phyloP scores from a whole-genome alignment of 306 rosid genomes.

The Citrullus colocynthis region DNA sequence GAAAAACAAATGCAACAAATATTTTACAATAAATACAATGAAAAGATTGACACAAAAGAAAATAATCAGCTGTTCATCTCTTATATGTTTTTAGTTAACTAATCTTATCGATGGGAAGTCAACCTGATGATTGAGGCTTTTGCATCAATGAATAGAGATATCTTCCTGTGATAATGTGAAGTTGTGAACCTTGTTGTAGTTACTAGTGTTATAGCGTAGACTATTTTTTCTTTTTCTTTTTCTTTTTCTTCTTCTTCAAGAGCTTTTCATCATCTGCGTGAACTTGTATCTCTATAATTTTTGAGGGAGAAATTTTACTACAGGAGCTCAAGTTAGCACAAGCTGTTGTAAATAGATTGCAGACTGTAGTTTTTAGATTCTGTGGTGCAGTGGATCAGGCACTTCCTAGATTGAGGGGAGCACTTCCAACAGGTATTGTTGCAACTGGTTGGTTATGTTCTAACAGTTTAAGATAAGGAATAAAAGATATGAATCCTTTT shows the following conservation, averaged over 20 bases:
- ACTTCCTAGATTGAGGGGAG: constrained; percentile 92
- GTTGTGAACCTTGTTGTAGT: not conserved
- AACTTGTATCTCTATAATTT: not conserved
- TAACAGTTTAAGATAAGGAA: not conserved
- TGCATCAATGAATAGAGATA: not conserved
- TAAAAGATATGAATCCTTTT: not conserved
- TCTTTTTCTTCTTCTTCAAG: not conserved
- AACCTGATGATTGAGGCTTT: not conserved
- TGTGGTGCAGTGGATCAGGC: constrained; percentile 81
- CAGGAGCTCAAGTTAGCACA: constrained; percentile 80
- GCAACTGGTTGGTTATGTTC: constrained; percentile 10
- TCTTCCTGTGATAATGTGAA: too few relatives aligned
- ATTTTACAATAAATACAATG: too few relatives aligned
- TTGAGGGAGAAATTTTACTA: constrained; percentile 3
- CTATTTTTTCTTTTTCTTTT: not conserved
- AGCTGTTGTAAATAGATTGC: constrained; percentile 85
- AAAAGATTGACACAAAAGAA: too few relatives aligned
- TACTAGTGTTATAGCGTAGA: not conserved
- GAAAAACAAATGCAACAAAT: too few relatives aligned
- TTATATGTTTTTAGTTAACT: too few relatives aligned
- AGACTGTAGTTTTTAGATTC: constrained; percentile 78
- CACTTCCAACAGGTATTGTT: constrained; percentile 57
- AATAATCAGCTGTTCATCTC: too few relatives aligned
- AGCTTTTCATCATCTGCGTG: not conserved
- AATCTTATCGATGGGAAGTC: not conserved